Evolutionary conservation across 2,329 filamentous ascomycete genomes (phyloP), one percentile per base, ranked within the genome.

Genomic region (Colletotrichum filicis): DNA sequence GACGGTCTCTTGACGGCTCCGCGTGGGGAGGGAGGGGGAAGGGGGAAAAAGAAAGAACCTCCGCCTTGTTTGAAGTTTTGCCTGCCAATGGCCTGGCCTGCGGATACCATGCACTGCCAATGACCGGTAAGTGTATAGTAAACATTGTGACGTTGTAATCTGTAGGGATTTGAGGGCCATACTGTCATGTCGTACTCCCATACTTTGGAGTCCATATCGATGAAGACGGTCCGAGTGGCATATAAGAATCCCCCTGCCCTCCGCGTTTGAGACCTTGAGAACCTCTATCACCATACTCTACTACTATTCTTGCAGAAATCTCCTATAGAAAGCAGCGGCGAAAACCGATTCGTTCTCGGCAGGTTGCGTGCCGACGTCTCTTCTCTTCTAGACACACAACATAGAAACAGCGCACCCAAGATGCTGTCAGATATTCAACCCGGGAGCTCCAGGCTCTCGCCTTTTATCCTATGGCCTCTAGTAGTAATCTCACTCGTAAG

Each of bases 381-480:
- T 19, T 3, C 24, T 16, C 14, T 14, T 14, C 35, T 42, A 55
- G 1, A 56, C 16, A 9, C 22, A 9, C 16, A n/a, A 5, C 26
- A 8, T 9, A 32, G 19, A 46, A 12, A 3, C 12, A 26, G 19
- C 28, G 6, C 30, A 35, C 35, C 59, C 5, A 49, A 24, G 4
- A 60, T 57, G 70, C 14, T 28, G 26, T 37, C 35, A 53, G 60
- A 42, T 9, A 37, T 58, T 5, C 66, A 70, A n/a, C 16, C 12
- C 14, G 16, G n/a, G 46, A 64, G 60, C 49, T 49, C 32, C 24
- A 56, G 60, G 35, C 46, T 66, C 55, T 65, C 70, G 24, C 42
- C 55, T 28, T 22, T 66, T 9, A 57, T 73, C 14, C 28, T 73
- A 16, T 73, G 70, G 70, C 70, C 70, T 11, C 5, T 37, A 4